These are phyloP conservation scores for Aspergillus olivimuriae DNA, from an alignment of 495 filamentous ascomycete species.

Conservation along the genomic window DNA sequence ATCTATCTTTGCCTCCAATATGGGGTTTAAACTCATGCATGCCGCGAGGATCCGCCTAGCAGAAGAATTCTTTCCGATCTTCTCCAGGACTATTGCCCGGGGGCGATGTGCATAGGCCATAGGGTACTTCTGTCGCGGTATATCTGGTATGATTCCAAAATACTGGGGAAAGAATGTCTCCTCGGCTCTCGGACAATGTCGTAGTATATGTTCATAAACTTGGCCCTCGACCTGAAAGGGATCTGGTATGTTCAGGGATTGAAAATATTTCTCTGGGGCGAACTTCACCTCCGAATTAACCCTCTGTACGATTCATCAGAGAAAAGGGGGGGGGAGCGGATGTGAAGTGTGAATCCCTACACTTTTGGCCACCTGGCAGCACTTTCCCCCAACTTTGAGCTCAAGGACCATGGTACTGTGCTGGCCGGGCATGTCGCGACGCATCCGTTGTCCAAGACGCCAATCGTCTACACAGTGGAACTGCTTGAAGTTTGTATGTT, in stretches of 20 bases:
- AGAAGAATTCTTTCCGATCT: background rate
- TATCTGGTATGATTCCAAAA: constrained; percentile 1
- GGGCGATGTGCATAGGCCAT: constrained; percentile 1
- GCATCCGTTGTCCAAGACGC: constrained; percentile 3
- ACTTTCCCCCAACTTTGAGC: too few relatives aligned
- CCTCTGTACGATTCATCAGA: too few relatives aligned
- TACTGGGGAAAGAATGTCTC: constrained; percentile 2
- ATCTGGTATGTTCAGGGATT: too few relatives aligned
- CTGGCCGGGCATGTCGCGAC: constrained; percentile 5
- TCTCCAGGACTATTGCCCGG: constrained; percentile 9
- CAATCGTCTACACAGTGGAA: constrained; percentile 4
- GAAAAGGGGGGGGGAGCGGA: too few relatives aligned
- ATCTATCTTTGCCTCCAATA: too few relatives aligned
- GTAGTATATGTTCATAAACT: constrained; percentile 6
- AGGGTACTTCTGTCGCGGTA: constrained; percentile 5
- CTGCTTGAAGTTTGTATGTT: constrained; percentile 2
- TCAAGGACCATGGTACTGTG: constrained; percentile 10
- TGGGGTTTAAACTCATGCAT: too few relatives aligned
- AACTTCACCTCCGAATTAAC: too few relatives aligned
- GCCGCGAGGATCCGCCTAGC: background rate
- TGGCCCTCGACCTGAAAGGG: constrained; percentile 5
- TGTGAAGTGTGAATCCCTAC: too few relatives aligned
- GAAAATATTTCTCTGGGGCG: too few relatives aligned
- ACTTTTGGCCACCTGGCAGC: too few relatives aligned
- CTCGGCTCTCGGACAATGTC: constrained; percentile 1